phyloP scores from a whole-genome alignment of 2,329 filamentous ascomycete genomes.

The Fusarium buxicola region DNA sequence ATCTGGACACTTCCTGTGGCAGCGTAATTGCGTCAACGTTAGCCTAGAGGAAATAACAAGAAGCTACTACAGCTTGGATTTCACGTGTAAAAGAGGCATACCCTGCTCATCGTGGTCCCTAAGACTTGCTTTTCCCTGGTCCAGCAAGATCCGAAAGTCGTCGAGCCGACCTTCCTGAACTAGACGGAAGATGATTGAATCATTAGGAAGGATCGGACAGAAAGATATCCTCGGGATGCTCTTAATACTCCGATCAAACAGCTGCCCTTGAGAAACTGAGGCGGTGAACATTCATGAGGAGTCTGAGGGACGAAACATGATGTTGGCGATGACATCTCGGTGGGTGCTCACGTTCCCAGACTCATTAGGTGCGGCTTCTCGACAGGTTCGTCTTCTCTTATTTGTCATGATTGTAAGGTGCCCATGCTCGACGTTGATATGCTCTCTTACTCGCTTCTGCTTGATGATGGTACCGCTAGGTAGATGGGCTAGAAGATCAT shows the following conservation, averaged over 20 bases:
- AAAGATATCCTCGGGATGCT: conserved; percentile 28
- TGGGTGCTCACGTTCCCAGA: not conserved
- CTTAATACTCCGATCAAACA: conserved; percentile 29
- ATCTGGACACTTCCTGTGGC: conserved; percentile 14
- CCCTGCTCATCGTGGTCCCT: conserved; percentile 30
- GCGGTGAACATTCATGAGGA: conserved; percentile 13
- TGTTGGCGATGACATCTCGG: conserved; percentile 20
- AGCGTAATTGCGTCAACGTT: conserved; percentile 9
- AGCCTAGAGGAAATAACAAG: not conserved
- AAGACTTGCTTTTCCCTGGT: conserved; percentile 16
- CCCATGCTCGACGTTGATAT: conserved; percentile 13
- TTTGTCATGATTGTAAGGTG: conserved; percentile 19
- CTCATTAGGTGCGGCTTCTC: not conserved
- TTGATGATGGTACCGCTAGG: conserved; percentile 16
- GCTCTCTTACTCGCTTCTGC: conserved; percentile 27
- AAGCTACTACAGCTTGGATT: too few relatives aligned
- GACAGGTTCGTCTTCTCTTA: conserved; percentile 13
- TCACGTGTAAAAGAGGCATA: conserved; percentile 23
- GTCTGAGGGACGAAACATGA: conserved; percentile 13
- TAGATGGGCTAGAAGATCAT: conserved; percentile 2
- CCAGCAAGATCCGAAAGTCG: not conserved
- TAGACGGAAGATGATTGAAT: not conserved
- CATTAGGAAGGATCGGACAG: conserved; percentile 19
- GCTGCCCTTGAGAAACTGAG: conserved; percentile 26
- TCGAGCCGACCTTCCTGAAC: conserved; percentile 11